Evolutionary conservation across 352 stramenopile species (phyloP), one percentile per base, ranked within the genome.

Genomic region (Thalassiosira livingstoniorum): DNA sequence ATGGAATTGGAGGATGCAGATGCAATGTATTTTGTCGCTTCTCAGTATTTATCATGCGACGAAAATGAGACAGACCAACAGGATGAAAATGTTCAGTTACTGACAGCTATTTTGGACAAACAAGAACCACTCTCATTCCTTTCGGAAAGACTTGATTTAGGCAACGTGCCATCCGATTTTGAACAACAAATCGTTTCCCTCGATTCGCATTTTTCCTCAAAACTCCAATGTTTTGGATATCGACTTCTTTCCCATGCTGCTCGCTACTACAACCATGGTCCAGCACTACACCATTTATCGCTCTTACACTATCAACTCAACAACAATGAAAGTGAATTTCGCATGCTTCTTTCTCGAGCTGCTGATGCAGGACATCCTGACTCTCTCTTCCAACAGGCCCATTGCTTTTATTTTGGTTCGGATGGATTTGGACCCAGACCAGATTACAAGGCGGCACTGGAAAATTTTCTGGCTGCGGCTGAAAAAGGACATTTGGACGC

Each of bases 1-100:
- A 87, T 92, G 43, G 67, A 89, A 58, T 72, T 92, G 25, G 88
- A 85, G 25, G 90, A 94, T 79, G 68, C 75, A 0, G 90, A 94
- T 87, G 86, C 90, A 7, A 87, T 89, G 72, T 94, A 93, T 62
- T 91, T 94, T 71, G 72, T 94, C 4, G 87, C 79, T n/a, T 86
- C 90, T 10, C 76, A 90, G 73, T 80, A 80, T 58, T 66, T 93
- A 25, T 85, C 76, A 37, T 75, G 53, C 37, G 62, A 82, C n/a
- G 71, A 82, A 39, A 70, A 82, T 27, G 25, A 67, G 15, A 37
- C 29, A n/a, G 62, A 68, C 13, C 35, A 4, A 42, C n/a, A 73
- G 15, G 45, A 29, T 53, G 42, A 63, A 64, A 27, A 35, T 18
- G 34, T 68, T 29, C 29, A 21, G 23, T 68, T 63, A 54, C 76